Base-by-base conservation (phyloP, 371 early-diverging fungal species). In the Phascolomyces articulosus region DNA sequence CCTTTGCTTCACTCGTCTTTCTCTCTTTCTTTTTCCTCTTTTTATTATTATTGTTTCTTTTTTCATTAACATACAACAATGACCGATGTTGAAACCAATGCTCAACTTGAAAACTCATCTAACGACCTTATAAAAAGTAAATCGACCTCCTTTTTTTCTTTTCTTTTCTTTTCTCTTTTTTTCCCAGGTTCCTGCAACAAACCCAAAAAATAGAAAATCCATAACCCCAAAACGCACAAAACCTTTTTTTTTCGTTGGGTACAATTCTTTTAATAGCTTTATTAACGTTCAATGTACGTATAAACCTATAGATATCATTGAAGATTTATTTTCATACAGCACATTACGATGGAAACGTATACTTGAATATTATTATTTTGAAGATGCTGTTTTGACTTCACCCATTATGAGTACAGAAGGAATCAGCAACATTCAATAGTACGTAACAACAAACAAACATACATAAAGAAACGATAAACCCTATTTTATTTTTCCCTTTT, bases 351-450 rank as follows among this genome's bases (percentile, higher is more conserved):
- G 77, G 64, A 75, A 72, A 53, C 67, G 77, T 21, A 68, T 78
- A 23, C 58, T 84, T 51, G 80, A 81, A 44, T 75, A 71, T 28
- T 84, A 78, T 47, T 84, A 78, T 55, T 73, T 71, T 57, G 58
- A 64, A 53, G 72, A 81, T 53, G 82, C 82, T 15, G 56, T 64
- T 16, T 62, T 81, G 27, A 61, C 78, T 23, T 85, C 85, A 41
- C 86, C 88, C 21, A 70, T 85, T 51, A 74, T 88, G 74, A 82
- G 78, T n/a, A 80, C 83, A 44, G 72, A 84, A 27, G 88, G 88
- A 4, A 75, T 80, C 7, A 63, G 73, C 40, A 85, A 88, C 55
- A 88, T 88, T 48, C 84, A 85, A 71, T 72, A 74, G 82, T 81
- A 78, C 60, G 55, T n/a, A n/a, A n/a, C n/a, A n/a, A n/a, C n/a